Base-by-base conservation (phyloP, 768 basidiomycete species). In the Kwoniella sp. region DNA sequence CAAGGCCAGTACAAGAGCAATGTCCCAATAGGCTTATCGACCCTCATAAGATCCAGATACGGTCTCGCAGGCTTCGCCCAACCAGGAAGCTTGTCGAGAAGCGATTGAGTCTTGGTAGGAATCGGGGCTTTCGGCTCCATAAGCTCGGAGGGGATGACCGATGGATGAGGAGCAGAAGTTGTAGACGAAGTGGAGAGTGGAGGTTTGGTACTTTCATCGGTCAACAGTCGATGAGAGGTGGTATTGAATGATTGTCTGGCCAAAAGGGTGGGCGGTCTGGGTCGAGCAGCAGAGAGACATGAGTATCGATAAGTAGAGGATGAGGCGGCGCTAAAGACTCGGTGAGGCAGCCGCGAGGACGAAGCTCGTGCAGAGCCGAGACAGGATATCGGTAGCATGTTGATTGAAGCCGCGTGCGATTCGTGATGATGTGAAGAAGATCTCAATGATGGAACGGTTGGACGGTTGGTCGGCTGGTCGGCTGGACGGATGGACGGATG, bases 1-100 rank as follows among this genome's bases (percentile, higher is more conserved):
- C 96, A 98, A 1, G 96, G 96, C 82, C 92, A 94, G 77, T 89
- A 95, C 17, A 99, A 83, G 15, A 99, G 80, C 49, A 93, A 82
- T 0, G 92, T 91, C 30, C 96, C 96, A 63, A 96, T 97, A 19
- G 96, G 95, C 77, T 97, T 99, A 83, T 99, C 94, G 40, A 95
- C 84, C 59, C 96, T 86, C 49, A 89, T 90, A 25, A 99, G 83
- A 74, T 89, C 87, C 2, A 93, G 73, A 79, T 98, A 99, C 4
- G 96, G 94, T 55, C 77, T 72, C 12, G 71, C 73, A 17, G 58
- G 58, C 9, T 36, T 40, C 19, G 73, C 73, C 76, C 76, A 77
- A 40, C 29, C 57, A 6, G 76, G 76, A 29, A 74, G 48, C 33
- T 59, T 64, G 54, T 77, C 75, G 10, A 74, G 49, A 19, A 70